Conservation (phyloP, 257 asterid genomes). For the Solanum gandarillasii region DNA sequence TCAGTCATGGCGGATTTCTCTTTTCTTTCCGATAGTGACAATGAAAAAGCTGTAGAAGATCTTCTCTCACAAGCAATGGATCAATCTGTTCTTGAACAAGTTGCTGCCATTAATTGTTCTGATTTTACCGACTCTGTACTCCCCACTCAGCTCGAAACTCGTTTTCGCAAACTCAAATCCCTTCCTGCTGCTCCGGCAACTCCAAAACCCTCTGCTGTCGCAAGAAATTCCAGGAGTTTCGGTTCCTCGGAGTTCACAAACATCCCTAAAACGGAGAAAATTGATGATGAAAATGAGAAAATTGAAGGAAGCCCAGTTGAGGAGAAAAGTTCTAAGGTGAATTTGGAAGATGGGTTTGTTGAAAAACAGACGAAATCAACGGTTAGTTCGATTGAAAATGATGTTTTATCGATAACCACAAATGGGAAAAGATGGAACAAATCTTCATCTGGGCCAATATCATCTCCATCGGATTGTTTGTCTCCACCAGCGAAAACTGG, state of each 20-base stretch:
- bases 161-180: slow-evolving; percentile 78
- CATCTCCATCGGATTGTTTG: slow-evolving; percentile 24
- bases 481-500: slow-evolving; percentile 69
- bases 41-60: slow-evolving; percentile 69
- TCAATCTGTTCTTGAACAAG: slow-evolving; percentile 58
- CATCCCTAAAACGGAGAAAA: background rate
- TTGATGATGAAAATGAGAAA: slow-evolving; percentile 1
- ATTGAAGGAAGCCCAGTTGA: slow-evolving; percentile 16
- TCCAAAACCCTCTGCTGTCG: slow-evolving; percentile 12
- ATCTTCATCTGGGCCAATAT: slow-evolving; percentile 11
- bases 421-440: background rate
- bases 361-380: background rate
- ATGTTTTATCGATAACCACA: slow-evolving; percentile 18
- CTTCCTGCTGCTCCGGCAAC: slow-evolving; percentile 34
- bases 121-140: slow-evolving; percentile 52
- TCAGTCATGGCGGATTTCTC: slow-evolving; percentile 44
- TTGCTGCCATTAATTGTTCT: slow-evolving; percentile 70
- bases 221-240: slow-evolving; percentile 20
- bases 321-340: background rate
- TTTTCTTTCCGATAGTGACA: slow-evolving; percentile 68
- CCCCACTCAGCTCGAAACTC: slow-evolving; percentile 67
- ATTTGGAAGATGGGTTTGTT: background rate
- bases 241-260: slow-evolving; percentile 3
- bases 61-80: slow-evolving; percentile 74
- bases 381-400: background rate